Base-by-base conservation (phyloP, 306 rosid genomes). In the Macrotyloma uniflorum region DNA sequence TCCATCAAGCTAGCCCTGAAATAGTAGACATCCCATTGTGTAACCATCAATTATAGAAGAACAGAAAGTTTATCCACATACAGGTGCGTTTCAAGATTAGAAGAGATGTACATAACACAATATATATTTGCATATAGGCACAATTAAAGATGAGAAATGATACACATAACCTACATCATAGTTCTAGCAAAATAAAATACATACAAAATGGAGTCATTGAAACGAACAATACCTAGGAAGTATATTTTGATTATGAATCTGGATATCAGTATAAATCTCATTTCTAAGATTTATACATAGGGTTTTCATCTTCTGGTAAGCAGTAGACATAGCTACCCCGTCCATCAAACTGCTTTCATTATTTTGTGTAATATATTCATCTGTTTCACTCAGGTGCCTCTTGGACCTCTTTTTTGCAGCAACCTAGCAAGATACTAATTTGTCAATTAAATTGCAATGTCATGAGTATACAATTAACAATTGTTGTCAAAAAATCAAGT, bases 351-450 rank as follows among this genome's bases (percentile, higher is more conserved):
- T 76, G 79, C 91, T 93, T 68, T 96, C 99, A 58, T 68, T 89
- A 62, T 78, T 91, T 81, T 74, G 86, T 32, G 87, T 72, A 84
- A 93, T 59, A 81, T 91, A 93, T 86, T 96, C 99, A 81, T 96
- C 99, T 12, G 99, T 96, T 84, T 96, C 99, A 65, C 87, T 83
- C 77, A 90, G 83, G 75, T 87, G 93, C 90, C 97, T 87, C 82
- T 88, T 88, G 73, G 98, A 88, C 80, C 98, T 91, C 87, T 91
- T 96, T 80, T 90, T 91, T 24, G 92, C 90, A 55, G 99, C 99
- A 86, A 96, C 98, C 99, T 96, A 81, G 64, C 54, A 76, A 79
- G 23, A 65, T 42, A 57, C 43, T 50, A 79, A 22, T 61, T 38
- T 11, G 47, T 89, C 42, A 85, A 82, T 63, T 33, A 66, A 71